Evolutionary conservation across 345 rosid genomes (phyloP), one percentile per base, ranked within the genome.

Genomic region (Gossypium mustelinum): DNA sequence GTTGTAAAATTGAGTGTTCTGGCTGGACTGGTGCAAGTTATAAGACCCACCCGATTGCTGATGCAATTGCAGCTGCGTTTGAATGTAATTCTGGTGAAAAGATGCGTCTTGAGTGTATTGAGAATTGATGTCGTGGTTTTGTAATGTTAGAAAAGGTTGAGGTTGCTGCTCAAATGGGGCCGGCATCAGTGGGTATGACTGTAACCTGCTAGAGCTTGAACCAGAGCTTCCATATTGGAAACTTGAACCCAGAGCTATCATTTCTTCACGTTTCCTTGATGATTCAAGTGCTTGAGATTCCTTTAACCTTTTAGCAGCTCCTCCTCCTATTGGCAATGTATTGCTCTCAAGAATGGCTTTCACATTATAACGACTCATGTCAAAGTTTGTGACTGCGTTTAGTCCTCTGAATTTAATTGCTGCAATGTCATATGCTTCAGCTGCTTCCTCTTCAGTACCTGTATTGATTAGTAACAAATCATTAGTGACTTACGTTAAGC

Each of bases 341-440:
- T 82, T 91, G 91, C 97, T 93, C 82, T 95, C 99, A 18, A 95
- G 97, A 68, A 95, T 93, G 24, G 93, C 90, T 81, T 95, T 95
- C 61, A 95, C 98, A 44, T 95, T 98, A 50, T 95, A 95, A 11
- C 99, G 92, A 55, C 79, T 93, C 88, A 95, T 95, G 87, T 95
- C 99, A 50, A 95, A 95, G 84, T 95, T 95, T 63, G 99, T 95
- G 20, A 95, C 98, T 0, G 99, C 99, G 11, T 84, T 93, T 8
- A 93, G 84, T 9, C 99, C 99, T 66, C 99, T 80, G 76, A 93
- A 95, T 78, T 93, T 95, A 71, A 95, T 95, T 0, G 99, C 99
- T 6, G 99, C 99, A 18, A 95, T 91, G 85, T 95, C 99, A 73
- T 95, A 95, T 10, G 99, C 99, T 81, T 95, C 99, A 6, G 99